phyloP scores from a whole-genome alignment of 1,284 basidiomycete genomes.

The Cutaneotrichosporon sp. region DNA sequence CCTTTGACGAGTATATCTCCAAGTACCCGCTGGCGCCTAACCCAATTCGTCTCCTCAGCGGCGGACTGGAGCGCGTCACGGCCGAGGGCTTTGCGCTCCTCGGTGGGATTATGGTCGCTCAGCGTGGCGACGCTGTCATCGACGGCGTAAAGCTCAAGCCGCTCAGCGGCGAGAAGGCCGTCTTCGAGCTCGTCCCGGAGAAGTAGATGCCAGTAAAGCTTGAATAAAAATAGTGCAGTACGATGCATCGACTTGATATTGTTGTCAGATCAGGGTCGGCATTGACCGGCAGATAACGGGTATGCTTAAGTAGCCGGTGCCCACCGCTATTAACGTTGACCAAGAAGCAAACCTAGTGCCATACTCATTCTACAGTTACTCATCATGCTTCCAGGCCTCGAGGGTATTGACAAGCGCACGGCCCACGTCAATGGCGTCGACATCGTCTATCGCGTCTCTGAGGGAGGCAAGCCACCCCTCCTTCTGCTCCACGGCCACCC shows the following conservation, averaged over 20 bases:
- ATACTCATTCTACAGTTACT: background rate
- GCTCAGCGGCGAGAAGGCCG: slow-evolving; percentile 19
- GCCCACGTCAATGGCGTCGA: slow-evolving; percentile 8
- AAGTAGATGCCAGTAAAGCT: background rate
- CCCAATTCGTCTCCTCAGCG: slow-evolving; percentile 15
- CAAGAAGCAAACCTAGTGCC: background rate
- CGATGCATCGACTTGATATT: too few relatives aligned
- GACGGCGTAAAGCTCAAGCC: slow-evolving; percentile 10
- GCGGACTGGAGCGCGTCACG: slow-evolving; percentile 16
- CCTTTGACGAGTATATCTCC: slow-evolving; percentile 11
- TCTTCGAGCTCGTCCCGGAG: background rate
- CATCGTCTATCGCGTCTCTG: background rate
- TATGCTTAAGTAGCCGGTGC: background rate
- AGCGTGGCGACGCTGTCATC: background rate
- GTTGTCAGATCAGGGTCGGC: background rate
- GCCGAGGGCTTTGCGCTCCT: slow-evolving; percentile 18
- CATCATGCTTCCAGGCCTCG: background rate
- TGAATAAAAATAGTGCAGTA: too few relatives aligned
- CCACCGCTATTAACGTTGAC: background rate
- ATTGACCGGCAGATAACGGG: background rate
- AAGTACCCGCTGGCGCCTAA: slow-evolving; percentile 11
- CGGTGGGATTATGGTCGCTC: slow-evolving; percentile 4
- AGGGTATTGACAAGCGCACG: background rate
- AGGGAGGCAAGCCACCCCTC: slow-evolving; percentile 17
- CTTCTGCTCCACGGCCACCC: slow-evolving; percentile 53